Evolutionary conservation across 2,329 filamentous ascomycete species (phyloP).

Genomic region (Alternaria alternata): DNA sequence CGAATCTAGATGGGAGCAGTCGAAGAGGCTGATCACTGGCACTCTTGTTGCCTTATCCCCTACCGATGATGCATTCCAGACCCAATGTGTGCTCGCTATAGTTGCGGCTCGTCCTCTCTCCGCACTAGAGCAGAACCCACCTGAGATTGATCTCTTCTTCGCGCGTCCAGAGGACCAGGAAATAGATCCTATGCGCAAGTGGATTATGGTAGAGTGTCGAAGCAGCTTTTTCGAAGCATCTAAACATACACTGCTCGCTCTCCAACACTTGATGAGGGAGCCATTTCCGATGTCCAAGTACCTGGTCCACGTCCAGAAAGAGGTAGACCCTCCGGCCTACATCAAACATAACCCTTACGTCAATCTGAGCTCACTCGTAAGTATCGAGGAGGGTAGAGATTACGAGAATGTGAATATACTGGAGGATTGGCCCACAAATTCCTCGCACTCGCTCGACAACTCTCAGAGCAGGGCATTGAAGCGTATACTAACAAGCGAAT

Average conservation of each 20-base stretch:
- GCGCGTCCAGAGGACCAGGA: constrained; percentile 65
- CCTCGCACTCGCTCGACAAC: constrained; percentile 64
- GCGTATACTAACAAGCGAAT: constrained; percentile 72
- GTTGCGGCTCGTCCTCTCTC: constrained; percentile 74
- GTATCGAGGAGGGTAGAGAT: constrained; percentile 45
- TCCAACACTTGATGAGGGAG: constrained; percentile 72
- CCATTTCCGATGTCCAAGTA: constrained; percentile 70
- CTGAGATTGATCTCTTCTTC: constrained; percentile 80
- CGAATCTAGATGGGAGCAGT: constrained; percentile 64
- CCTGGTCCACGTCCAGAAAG: constrained; percentile 60
- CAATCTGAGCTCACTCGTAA: constrained; percentile 60
- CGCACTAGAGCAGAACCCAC: constrained; percentile 70
- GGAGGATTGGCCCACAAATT: constrained; percentile 61
- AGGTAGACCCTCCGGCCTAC: constrained; percentile 62
- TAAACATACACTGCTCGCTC: constrained; percentile 73
- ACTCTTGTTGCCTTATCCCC: constrained; percentile 65
- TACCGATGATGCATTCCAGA: constrained; percentile 67
- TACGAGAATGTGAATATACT: constrained; percentile 64
- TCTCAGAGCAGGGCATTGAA: constrained; percentile 75
- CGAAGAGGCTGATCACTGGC: constrained; percentile 64
- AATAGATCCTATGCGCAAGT: constrained; percentile 73
- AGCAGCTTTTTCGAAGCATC: constrained; percentile 79
- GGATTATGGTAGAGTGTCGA: constrained; percentile 81
- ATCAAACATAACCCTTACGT: constrained; percentile 58
- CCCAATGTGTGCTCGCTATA: constrained; percentile 72